phyloP scores from a whole-genome alignment of 163 green algal species.

The Dunaliella salina region DNA sequence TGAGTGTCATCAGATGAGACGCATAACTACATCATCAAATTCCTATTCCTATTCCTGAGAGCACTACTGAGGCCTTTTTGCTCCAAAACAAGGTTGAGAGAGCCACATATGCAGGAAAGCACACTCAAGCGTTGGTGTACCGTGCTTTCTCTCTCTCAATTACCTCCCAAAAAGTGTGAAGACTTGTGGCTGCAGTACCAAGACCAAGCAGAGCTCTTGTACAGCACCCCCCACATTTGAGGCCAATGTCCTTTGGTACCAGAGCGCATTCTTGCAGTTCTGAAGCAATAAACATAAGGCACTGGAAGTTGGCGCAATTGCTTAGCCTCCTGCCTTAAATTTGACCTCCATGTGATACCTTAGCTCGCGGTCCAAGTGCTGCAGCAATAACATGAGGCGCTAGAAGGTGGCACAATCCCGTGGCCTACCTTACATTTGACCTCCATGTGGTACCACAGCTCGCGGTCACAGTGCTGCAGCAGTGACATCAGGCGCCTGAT shows the following conservation, averaged over 20 bases:
- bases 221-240: constrained; percentile 38
- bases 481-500: constrained; percentile 64
- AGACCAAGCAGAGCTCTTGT: too few relatives aligned
- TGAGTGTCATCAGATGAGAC: too few relatives aligned
- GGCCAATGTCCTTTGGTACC: constrained; percentile 46
- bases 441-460: constrained; percentile 61
- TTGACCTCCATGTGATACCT: constrained; percentile 45
- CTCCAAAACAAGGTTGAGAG: too few relatives aligned
- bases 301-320: constrained; percentile 55
- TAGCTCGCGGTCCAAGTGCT: constrained; percentile 63
- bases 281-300: constrained; percentile 65
- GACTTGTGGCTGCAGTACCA: too few relatives aligned
- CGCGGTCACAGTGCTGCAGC: constrained; percentile 60
- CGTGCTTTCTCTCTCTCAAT: too few relatives aligned
- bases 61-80: too few relatives aligned
- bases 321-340: constrained; percentile 32
- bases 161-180: too few relatives aligned
- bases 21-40: too few relatives aligned
- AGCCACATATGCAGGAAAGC: too few relatives aligned
- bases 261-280: constrained; percentile 63
- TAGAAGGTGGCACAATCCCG: constrained; percentile 54
- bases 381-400: constrained; percentile 62
- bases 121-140: too few relatives aligned
- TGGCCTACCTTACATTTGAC: constrained; percentile 38
- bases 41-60: too few relatives aligned